Percentiles rank a stretch among this genome's conserved stretches.
Conservation (phyloP, 371 early-diverging fungal species). For the Syncephalastrum racemosum region DNA sequence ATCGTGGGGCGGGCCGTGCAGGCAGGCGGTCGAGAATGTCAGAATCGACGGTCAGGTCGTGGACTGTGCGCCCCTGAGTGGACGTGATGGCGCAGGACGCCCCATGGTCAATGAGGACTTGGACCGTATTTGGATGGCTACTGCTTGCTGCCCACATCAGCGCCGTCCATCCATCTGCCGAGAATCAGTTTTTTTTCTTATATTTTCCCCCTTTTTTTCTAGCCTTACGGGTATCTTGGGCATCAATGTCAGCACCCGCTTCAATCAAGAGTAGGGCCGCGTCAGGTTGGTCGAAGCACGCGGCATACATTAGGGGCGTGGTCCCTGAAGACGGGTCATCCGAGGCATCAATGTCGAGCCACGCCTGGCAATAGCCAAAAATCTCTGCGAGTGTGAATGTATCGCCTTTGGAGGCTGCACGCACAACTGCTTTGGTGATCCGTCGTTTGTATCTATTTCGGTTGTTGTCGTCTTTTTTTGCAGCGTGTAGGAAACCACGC, state of each 20-base stretch:
- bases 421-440: constrained; percentile 5
- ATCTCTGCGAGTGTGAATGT: constrained; percentile 14
- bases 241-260: constrained; percentile 73
- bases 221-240: constrained; percentile 73
- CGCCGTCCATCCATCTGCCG: constrained; percentile 87
- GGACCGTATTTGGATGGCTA: constrained; percentile 62
- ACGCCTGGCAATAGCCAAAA: background rate
- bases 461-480: constrained; percentile 1
- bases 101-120: constrained; percentile 67
- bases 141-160: constrained; percentile 89
- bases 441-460: background rate
- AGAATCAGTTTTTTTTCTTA: background rate
- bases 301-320: constrained; percentile 81
- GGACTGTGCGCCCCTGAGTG: constrained; percentile 65
- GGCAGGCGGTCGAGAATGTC: constrained; percentile 29
- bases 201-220: background rate
- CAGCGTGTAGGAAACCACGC: constrained; percentile 4
- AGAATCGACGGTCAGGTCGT: constrained; percentile 51
- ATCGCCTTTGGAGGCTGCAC: constrained; percentile 29
- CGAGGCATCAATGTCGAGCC: constrained; percentile 2
- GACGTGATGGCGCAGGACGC: constrained; percentile 65
- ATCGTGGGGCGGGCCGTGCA: constrained; percentile 4
- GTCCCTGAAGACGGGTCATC: constrained; percentile 60
- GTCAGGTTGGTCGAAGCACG: constrained; percentile 82
- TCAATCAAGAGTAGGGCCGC: constrained; percentile 63